Evolutionary conservation across 106 monocot genomes (phyloP).

Genomic region (Dioscorea dumetorum): DNA sequence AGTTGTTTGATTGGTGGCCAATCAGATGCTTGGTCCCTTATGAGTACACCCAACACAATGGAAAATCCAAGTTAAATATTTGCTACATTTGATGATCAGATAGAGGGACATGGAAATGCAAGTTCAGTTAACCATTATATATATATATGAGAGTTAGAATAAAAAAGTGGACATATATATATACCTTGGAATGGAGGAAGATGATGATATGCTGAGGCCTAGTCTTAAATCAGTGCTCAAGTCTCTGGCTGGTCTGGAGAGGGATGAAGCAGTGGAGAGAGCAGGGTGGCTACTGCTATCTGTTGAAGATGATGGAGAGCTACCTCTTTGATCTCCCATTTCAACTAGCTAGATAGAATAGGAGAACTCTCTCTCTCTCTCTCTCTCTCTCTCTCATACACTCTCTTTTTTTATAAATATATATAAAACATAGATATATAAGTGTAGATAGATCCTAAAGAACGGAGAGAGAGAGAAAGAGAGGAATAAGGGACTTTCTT

Average conservation of each 20-base stretch:
- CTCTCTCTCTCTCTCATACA: no score
- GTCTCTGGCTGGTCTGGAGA: constrained; percentile 13
- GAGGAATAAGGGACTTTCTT: not conserved
- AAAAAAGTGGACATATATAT: no score
- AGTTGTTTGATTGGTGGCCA: constrained; percentile 68
- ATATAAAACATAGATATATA: no score
- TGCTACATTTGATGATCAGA: not conserved
- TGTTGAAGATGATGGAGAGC: constrained; percentile 46
- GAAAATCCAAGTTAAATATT: not conserved
- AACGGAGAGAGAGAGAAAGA: no score
- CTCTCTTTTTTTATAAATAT: no score
- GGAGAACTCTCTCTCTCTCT: no score
- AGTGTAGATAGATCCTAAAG: no score
- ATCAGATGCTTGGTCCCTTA: constrained; percentile 6
- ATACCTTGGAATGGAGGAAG: not conserved
- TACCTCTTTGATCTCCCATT: no score
- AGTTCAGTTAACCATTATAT: no score
- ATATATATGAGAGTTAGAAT: no score
- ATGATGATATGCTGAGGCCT: constrained; percentile 28
- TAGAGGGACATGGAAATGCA: not conserved
- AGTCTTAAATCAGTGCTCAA: constrained; percentile 52
- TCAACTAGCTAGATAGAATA: no score
- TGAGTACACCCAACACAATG: no score
- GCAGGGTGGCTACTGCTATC: constrained; percentile 47
- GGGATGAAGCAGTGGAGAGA: constrained; percentile 24